These are phyloP conservation scores for Lentithecium fluviatile DNA, from an alignment of 495 filamentous ascomycete genomes.

Conservation along the genomic window DNA sequence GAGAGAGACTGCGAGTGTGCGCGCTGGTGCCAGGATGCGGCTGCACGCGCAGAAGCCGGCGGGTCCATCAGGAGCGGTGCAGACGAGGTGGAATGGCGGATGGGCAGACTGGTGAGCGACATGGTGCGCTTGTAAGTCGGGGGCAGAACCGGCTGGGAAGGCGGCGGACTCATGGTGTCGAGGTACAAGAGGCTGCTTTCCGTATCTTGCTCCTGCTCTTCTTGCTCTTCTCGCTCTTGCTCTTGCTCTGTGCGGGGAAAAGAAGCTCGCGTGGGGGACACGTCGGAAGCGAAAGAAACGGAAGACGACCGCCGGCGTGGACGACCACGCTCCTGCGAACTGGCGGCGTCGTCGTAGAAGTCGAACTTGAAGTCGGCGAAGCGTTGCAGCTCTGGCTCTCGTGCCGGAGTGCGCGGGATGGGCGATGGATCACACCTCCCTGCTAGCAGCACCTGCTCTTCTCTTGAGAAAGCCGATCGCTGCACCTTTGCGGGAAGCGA, in stretches of 20 bases:
- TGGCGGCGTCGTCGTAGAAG: conserved; percentile 28
- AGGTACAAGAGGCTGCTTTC: conserved; percentile 13
- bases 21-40: conserved; percentile 25
- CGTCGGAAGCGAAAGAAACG: not conserved
- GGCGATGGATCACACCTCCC: conserved; percentile 55
- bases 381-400: conserved; percentile 29
- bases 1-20: conserved; percentile 38
- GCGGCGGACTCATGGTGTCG: conserved; percentile 38
- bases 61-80: conserved; percentile 48
- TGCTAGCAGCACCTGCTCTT: conserved; percentile 67
- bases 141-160: conserved; percentile 37
- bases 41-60: conserved; percentile 30
- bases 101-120: conserved; percentile 48
- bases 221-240: conserved; percentile 3
- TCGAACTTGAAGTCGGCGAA: conserved; percentile 27
- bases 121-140: conserved; percentile 52
- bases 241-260: not conserved
- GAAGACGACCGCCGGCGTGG: conserved; percentile 3
- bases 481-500: conserved; percentile 69
- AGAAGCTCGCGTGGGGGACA: conserved; percentile 11
- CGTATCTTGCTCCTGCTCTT: conserved; percentile 5
- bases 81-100: conserved; percentile 46
- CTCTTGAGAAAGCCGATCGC: conserved; percentile 65
- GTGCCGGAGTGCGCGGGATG: conserved; percentile 38
- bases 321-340: conserved; percentile 6